These are phyloP conservation scores for Ophiocordyceps polyrhachis-furcata DNA, from an alignment of 2,329 filamentous ascomycete genomes.

Conservation along the genomic window DNA sequence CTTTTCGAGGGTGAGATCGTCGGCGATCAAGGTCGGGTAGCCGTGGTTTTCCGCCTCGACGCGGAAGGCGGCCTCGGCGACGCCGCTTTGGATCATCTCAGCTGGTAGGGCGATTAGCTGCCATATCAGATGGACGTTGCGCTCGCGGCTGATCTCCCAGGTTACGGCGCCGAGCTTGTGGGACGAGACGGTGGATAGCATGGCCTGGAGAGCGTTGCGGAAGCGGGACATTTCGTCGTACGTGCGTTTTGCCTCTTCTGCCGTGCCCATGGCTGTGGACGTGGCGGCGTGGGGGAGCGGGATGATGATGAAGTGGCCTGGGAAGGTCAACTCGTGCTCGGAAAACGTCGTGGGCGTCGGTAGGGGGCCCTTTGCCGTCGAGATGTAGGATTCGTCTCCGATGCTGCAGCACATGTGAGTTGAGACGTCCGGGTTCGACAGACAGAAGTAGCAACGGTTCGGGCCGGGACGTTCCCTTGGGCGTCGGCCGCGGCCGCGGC, in stretches of 20 bases:
- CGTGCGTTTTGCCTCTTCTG: constrained; percentile 38
- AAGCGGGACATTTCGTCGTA: constrained; percentile 72
- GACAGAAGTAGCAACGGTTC: constrained; percentile 83
- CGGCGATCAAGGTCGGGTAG: constrained; percentile 30
- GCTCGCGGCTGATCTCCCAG: constrained; percentile 73
- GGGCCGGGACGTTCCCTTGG: constrained; percentile 45
- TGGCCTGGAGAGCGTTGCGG: constrained; percentile 55
- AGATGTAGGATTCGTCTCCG: constrained; percentile 72
- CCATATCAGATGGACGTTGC: constrained; percentile 83
- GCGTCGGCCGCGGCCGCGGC: constrained; percentile 24
- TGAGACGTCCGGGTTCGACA: constrained; percentile 68
- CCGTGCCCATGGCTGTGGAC: constrained; percentile 41
- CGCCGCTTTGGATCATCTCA: constrained; percentile 46
- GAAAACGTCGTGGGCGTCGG: constrained; percentile 50
- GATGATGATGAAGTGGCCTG: constrained; percentile 79
- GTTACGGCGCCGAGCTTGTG: constrained; percentile 62
- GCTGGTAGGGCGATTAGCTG: constrained; percentile 67
- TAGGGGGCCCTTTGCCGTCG: constrained; percentile 80
- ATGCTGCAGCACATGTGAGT: constrained; percentile 83
- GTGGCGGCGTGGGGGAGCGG: constrained; percentile 69
- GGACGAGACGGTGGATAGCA: constrained; percentile 41
- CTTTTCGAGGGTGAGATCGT: constrained; percentile 30
- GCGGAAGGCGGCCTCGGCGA: constrained; percentile 77
- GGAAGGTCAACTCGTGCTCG: constrained; percentile 48
- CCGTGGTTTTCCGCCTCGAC: constrained; percentile 64